Percentiles rank a stretch among this genome's conserved stretches.
These are phyloP conservation scores for Eimeria falciformis DNA, from an alignment of 169 alveolate genomes.

Conservation along the genomic window DNA sequence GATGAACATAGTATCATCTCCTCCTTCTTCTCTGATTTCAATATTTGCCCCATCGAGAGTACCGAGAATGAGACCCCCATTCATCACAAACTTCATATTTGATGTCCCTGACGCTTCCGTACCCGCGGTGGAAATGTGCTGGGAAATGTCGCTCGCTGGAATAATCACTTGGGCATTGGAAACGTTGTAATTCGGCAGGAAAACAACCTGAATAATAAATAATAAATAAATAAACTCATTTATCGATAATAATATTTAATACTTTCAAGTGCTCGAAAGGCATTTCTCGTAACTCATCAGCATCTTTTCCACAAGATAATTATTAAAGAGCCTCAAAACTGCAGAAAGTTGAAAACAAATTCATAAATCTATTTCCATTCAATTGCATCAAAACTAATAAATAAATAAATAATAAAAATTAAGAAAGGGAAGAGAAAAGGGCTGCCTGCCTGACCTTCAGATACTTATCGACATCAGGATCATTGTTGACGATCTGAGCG, in stretches of 20 bases:
- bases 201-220: constrained; percentile 80
- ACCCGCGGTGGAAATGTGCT: constrained; percentile 97
- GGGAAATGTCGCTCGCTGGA: constrained; percentile 95
- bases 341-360: too few species aligned
- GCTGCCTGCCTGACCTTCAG: constrained; percentile 87
- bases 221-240: background rate
- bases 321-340: too few species aligned
- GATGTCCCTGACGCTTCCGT: constrained; percentile 97
- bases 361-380: too few species aligned
- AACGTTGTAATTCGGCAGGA: constrained; percentile 95
- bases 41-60: constrained; percentile 98
- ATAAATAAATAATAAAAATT: too few species aligned
- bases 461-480: constrained; percentile 89
- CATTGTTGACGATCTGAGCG: constrained; percentile 91
- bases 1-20: constrained; percentile 93
- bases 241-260: too few species aligned
- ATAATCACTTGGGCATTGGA: constrained; percentile 91
- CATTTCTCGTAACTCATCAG: background rate
- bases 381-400: too few species aligned
- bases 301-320: too few species aligned
- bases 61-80: constrained; percentile 95
- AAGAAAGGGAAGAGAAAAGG: too few species aligned
- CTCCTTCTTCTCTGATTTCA: constrained; percentile 96
- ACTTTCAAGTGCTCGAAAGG: too few species aligned
- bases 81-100: constrained; percentile 97